A percentile compares a stretch with the other conserved stretches of the same genome.
Evolutionary conservation across 371 early-diverging fungal species (phyloP).

Genomic region (Mortierella sp.): DNA sequence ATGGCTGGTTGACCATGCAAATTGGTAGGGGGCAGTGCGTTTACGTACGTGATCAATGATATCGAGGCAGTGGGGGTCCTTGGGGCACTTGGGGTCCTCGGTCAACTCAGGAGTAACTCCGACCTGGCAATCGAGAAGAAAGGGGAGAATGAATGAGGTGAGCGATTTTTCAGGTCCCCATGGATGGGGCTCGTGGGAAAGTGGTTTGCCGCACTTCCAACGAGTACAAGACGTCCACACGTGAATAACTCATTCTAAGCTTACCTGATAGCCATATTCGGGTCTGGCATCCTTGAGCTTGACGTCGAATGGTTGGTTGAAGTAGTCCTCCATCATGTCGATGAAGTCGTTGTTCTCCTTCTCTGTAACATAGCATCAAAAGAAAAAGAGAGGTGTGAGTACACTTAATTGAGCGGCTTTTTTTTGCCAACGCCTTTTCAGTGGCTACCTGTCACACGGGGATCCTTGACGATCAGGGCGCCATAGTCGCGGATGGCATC

Average conservation of each 20-base stretch:
- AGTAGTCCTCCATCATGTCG: constrained; percentile 77
- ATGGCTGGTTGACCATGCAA: too few species aligned
- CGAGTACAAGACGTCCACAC: not conserved
- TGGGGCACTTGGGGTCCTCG: constrained; percentile 73
- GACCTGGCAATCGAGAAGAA: constrained; percentile 41
- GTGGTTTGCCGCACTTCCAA: not conserved
- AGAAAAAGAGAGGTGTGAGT: not conserved
- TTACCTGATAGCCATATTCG: constrained; percentile 63
- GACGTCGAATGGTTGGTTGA: constrained; percentile 63
- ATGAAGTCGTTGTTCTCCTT: constrained; percentile 66
- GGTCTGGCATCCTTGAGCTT: constrained; percentile 72
- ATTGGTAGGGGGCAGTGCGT: too few species aligned
- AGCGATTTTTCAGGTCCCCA: not conserved
- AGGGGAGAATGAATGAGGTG: constrained; percentile 6
- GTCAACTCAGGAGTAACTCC: constrained; percentile 76
- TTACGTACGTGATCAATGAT: constrained; percentile 58
- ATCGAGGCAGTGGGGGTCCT: constrained; percentile 68
- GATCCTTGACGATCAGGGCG: constrained; percentile 72
- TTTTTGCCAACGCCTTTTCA: too few species aligned
- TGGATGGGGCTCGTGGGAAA: not conserved
- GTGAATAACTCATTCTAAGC: constrained; percentile 3
- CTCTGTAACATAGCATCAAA: constrained; percentile 10
- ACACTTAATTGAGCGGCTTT: too few species aligned
- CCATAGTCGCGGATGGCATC: constrained; percentile 72
- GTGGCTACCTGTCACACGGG: constrained; percentile 64